phyloP scores from a whole-genome alignment of 495 filamentous ascomycete genomes.

The Hypoxylon lenormandii region DNA sequence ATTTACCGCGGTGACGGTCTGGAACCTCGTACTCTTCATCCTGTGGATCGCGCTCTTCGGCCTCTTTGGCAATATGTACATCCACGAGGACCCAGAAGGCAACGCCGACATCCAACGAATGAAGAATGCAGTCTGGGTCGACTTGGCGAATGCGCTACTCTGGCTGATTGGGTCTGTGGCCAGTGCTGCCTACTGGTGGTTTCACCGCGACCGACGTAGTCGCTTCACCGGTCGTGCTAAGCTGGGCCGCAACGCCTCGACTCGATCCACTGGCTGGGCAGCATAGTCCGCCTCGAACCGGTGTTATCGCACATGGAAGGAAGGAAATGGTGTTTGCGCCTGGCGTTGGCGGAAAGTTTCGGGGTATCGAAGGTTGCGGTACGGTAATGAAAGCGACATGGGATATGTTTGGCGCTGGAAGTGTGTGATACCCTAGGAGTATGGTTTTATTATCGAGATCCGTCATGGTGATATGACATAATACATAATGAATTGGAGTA shows the following conservation, averaged over 20 bases:
- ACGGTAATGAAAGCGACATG: background rate
- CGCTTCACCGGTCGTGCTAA: conserved; percentile 65
- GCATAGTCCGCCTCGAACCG: conserved; percentile 11
- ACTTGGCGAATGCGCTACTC: conserved; percentile 75
- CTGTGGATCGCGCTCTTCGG: conserved; percentile 86
- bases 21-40: conserved; percentile 77
- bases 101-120: conserved; percentile 73
- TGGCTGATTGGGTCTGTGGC: conserved; percentile 72
- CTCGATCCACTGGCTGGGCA: conserved; percentile 34
- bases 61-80: conserved; percentile 80
- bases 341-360: background rate
- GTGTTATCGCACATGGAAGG: background rate
- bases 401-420: conserved; percentile 23
- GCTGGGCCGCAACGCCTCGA: conserved; percentile 47
- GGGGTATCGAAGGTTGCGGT: background rate
- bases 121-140: conserved; percentile 89
- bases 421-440: conserved; percentile 17
- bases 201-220: conserved; percentile 54
- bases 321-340: background rate
- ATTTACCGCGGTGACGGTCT: conserved; percentile 67
- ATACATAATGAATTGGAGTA: background rate
- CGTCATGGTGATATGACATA: conserved; percentile 21
- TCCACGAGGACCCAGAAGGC: conserved; percentile 71
- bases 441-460: conserved; percentile 9
- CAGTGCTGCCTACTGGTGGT: conserved; percentile 59